Percentiles rank a stretch among this genome's conserved stretches.
Evolutionary conservation across 495 filamentous ascomycete genomes (phyloP).

Genomic region (Hyaloscypha finlandica): DNA sequence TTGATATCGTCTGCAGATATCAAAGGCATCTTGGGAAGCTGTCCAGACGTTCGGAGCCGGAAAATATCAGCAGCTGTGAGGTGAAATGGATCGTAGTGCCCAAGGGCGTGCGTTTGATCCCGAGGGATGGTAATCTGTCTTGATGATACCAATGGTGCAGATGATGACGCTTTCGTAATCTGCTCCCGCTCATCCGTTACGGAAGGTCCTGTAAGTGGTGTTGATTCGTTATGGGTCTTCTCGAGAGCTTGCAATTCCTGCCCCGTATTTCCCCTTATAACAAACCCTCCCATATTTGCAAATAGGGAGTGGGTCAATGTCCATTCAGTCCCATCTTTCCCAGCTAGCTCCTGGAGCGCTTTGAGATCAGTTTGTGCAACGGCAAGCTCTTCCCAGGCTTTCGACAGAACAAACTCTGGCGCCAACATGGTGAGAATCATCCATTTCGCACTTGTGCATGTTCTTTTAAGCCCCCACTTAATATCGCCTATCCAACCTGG

Average conservation of each 20-base stretch:
- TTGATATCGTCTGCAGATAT: slow-evolving; percentile 35
- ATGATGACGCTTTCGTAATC: too few species aligned
- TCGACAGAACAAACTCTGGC: slow-evolving; percentile 31
- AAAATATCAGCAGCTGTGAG: neutral
- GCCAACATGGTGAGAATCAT: slow-evolving; percentile 34
- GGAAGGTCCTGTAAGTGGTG: too few species aligned
- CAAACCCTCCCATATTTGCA: slow-evolving; percentile 20
- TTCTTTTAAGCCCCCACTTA: slow-evolving; percentile 14
- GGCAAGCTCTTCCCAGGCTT: neutral
- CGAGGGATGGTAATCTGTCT: too few species aligned
- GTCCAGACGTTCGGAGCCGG: neutral
- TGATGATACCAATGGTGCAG: too few species aligned
- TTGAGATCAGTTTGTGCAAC: slow-evolving; percentile 20
- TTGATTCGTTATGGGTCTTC: too few species aligned
- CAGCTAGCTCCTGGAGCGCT: slow-evolving; percentile 2
- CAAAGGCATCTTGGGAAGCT: neutral
- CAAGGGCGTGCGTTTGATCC: too few species aligned
- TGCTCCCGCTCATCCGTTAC: too few species aligned
- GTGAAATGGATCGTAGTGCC: neutral
- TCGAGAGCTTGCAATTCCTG: neutral
- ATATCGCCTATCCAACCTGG: slow-evolving; percentile 19
- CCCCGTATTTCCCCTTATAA: neutral
- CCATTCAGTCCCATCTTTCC: slow-evolving; percentile 4
- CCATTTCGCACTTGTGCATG: slow-evolving; percentile 13
- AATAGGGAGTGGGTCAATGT: slow-evolving; percentile 13